A percentile compares a stretch with the other conserved stretches of the same genome.
Conservation (phyloP, 768 basidiomycete genomes). For the Mycena sanguinolenta region DNA sequence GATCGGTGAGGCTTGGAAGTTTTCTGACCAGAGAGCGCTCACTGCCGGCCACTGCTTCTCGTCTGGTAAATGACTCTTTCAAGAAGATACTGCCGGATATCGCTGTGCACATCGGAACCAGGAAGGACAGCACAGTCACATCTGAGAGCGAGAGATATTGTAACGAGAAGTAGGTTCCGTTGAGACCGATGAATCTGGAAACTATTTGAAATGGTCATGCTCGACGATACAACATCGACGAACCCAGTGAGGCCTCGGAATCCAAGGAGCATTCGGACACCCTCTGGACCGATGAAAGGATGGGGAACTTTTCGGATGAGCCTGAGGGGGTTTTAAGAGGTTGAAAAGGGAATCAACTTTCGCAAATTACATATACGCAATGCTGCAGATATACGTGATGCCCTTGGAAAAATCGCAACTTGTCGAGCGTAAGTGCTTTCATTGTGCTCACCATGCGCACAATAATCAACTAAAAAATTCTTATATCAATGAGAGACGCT, state of each 20-base stretch:
- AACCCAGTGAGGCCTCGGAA: constrained; percentile 66
- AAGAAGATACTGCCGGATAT: constrained; percentile 73
- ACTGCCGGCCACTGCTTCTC: constrained; percentile 70
- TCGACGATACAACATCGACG: constrained; percentile 30
- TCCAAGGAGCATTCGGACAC: constrained; percentile 60
- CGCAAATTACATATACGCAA: constrained; percentile 61
- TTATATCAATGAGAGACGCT: neutral
- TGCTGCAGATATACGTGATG: constrained; percentile 66
- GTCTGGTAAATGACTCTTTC: constrained; percentile 68
- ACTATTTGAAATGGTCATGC: constrained; percentile 21
- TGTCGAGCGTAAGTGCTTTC: neutral
- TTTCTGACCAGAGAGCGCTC: constrained; percentile 25
- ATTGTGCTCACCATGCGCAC: constrained; percentile 67
- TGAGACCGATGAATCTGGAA: constrained; percentile 77
- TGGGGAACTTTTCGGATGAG: constrained; percentile 57
- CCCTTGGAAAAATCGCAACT: constrained; percentile 46
- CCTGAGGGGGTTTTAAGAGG: constrained; percentile 40
- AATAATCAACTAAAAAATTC: constrained; percentile 57
- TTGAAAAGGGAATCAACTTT: constrained; percentile 8
- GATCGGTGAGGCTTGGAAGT: neutral
- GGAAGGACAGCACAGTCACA: constrained; percentile 81
- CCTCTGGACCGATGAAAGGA: constrained; percentile 69
- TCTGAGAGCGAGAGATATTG: constrained; percentile 85
- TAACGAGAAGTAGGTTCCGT: constrained; percentile 78
- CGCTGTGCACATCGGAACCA: constrained; percentile 75